Base-by-base conservation (phyloP, 129 eudicot species). In the Artemisia annua region DNA sequence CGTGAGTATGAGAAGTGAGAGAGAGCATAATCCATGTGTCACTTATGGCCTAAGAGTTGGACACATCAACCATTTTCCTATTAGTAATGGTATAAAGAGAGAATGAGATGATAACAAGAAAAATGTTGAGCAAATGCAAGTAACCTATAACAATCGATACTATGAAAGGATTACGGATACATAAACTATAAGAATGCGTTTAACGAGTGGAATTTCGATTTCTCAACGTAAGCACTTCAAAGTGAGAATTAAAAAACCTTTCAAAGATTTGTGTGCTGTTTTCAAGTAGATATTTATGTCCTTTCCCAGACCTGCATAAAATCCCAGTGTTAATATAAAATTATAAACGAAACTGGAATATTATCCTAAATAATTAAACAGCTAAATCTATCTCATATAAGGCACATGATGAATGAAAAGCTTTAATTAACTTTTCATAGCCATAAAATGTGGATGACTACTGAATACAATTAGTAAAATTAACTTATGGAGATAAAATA, bases 211-310 rank as follows among this genome's bases (percentile, higher is more conserved):
- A 39, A 39, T 39, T 39, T 39, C 10, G 11, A 39, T 39, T 39
- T 39, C 46, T 7, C 11, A 7, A 1, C 2, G 46, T 39, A 39
- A 39, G 46, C 11, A 7, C 46, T 1, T 39, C 46, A 39, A 39
- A 7, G 35, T 15, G 6, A 57, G 32, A 7, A 6, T 57, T 39
- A 39, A 39, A 57, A 58, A 20, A 58, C 63, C 63, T 58, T 11
- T 58, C 63, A 22, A 9, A 17, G 28, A 58, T 58, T 58, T 58
- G 13, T 5, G 63, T 58, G 35, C 1, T 18, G 63, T 20, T 58
- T 58, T 19, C 63, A 58, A 58, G 63, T 58, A 28, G 26, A 58
- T 14, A 5, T 19, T 58, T 20, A 58, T 58, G 63, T 58, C 63
- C 4, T 58, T 58, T 58, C 10, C 24, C 28, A 20, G 0, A 58